Evolutionary conservation across 2,329 filamentous ascomycete species (phyloP).

Genomic region (Fusarium caatingaense): DNA sequence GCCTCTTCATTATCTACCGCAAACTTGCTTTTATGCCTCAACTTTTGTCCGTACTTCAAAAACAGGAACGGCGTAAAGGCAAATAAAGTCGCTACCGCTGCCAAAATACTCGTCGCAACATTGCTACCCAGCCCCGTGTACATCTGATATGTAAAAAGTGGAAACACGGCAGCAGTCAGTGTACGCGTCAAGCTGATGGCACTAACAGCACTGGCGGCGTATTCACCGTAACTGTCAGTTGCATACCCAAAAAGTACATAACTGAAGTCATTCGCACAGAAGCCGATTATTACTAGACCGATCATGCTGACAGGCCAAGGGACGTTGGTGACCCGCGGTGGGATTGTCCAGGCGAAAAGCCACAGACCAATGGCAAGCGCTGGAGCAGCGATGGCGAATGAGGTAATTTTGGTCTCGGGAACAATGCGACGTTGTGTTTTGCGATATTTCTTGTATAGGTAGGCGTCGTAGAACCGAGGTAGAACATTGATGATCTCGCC

Average conservation of each 20-base stretch:
- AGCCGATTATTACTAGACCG: constrained; percentile 8
- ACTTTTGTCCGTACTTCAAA: not conserved
- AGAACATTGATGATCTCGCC: constrained; percentile 10
- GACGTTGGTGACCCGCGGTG: constrained; percentile 1
- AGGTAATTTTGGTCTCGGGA: constrained; percentile 2
- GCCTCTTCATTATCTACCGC: constrained; percentile 1
- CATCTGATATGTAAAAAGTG: constrained; percentile 10
- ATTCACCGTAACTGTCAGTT: constrained; percentile 7
- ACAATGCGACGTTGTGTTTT: constrained; percentile 2
- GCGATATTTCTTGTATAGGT: constrained; percentile 18
- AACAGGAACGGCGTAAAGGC: constrained; percentile 9
- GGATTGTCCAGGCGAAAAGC: constrained; percentile 22
- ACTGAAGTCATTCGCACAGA: constrained; percentile 15
- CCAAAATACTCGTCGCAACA: constrained; percentile 13
- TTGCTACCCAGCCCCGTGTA: constrained; percentile 10
- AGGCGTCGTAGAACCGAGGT: not conserved
- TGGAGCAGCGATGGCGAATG: constrained; percentile 6
- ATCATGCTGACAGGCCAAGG: constrained; percentile 24
- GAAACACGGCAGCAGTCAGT: not conserved
- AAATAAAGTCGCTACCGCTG: constrained; percentile 10
- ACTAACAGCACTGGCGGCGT: constrained; percentile 19
- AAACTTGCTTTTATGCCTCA: constrained; percentile 19
- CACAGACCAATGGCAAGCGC: constrained; percentile 9
- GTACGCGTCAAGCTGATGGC: constrained; percentile 15
- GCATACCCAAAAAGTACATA: constrained; percentile 19